Base-by-base conservation (phyloP, 805 yeast genomes). In the Yamadazyma kitorensis region DNA sequence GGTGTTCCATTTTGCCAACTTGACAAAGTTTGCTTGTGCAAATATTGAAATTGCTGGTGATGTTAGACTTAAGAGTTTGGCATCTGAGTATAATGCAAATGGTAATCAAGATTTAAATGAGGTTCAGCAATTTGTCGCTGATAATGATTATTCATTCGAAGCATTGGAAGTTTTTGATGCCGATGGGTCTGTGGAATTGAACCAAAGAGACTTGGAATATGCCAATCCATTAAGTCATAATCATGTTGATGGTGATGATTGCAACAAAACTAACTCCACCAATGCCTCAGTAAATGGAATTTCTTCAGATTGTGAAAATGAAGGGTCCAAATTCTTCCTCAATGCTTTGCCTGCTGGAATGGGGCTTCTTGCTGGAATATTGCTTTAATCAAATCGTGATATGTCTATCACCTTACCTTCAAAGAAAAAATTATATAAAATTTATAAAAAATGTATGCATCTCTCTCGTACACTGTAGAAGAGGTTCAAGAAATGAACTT, bases 21-120 rank as follows among this genome's bases (percentile, higher is more conserved):
- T 69, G 49, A 73, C 76, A 27, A 73, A 65, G 43, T 69, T 80
- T 50, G 80, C 84, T 11, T 81, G 87, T 56, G 80, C 82, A 27
- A 74, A 74, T 43, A 78, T 81, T 40, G 61, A 61, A 38, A 46
- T 47, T 17, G 61, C 57, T 6, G 31, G 39, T 25, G 44, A 37
- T 26, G 43, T 28, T 7, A 40, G 53, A 36, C 22, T 49, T 13
- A 37, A 47, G 20, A 40, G 28, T 26, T 37, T 51, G 20, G 44
- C 47, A 21, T 26, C 34, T 17, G 54, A 51, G 28, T 51, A 45
- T 31, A 9, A 15, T 13, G 21, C 21, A 17, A 40, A 33, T 17
- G 48, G 46, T 4, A 32, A 39, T 24, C 19, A 23, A 9, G 44
- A 41, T 30, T 41, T 43, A 27, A 33, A 22, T 5, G 36, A 40